Percentiles rank a stretch among this genome's conserved stretches.
phyloP scores from a whole-genome alignment of 2,329 filamentous ascomycete species.

The Pseudocercospora musae region DNA sequence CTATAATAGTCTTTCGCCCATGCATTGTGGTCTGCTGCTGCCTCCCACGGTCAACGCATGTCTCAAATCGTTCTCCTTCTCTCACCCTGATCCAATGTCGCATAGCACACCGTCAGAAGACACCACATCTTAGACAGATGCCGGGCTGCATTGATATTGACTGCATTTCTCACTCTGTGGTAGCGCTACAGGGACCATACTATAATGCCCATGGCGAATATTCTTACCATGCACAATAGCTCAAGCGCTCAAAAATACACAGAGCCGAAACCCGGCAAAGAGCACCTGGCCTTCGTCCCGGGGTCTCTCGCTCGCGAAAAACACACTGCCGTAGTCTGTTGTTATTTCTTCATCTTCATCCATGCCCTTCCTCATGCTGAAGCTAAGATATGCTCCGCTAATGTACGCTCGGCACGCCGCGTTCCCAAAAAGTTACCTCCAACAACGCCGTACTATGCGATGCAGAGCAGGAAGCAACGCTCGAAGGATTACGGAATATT shows the following conservation, averaged over 20 bases:
- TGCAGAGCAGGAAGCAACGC: constrained; percentile 15
- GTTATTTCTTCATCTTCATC: constrained; percentile 1
- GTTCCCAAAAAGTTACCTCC: constrained; percentile 4
- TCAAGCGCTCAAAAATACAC: neutral
- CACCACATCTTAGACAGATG: neutral
- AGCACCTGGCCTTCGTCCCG: constrained; percentile 1
- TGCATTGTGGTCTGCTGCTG: neutral
- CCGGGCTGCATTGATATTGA: neutral
- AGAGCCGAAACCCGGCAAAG: neutral
- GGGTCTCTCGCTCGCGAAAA: neutral
- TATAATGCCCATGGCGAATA: constrained; percentile 2
- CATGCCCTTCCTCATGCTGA: neutral
- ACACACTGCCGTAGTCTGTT: constrained; percentile 3
- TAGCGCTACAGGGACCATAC: neutral
- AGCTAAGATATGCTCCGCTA: neutral
- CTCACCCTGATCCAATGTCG: neutral
- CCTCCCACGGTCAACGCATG: neutral
- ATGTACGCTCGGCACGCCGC: neutral
- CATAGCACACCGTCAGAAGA: neutral
- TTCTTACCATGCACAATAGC: neutral
- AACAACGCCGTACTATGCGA: constrained; percentile 18
- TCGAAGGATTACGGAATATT: constrained; percentile 5
- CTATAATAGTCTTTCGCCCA: neutral
- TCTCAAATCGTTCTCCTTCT: neutral
- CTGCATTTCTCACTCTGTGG: neutral